These are phyloP conservation scores for Sapria himalayana DNA, from an alignment of 345 rosid genomes.

Conservation along the genomic window DNA sequence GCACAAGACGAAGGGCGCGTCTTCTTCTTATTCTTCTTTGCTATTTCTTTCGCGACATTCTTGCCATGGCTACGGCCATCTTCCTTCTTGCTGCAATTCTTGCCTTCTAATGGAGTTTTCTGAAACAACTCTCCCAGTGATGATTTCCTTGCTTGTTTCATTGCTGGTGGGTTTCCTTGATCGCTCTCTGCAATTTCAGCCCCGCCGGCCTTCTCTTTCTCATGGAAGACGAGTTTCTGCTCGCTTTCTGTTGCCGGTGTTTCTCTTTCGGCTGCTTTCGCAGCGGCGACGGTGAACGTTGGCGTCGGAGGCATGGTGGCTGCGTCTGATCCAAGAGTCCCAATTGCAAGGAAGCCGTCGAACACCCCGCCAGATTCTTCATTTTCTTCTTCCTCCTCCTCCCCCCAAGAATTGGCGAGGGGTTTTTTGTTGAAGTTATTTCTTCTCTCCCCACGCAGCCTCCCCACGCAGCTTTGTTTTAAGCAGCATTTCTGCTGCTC, in stretches of 20 bases:
- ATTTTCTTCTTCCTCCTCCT: constrained; percentile 22
- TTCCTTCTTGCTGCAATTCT: constrained; percentile 30
- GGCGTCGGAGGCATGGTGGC: constrained; percentile 39
- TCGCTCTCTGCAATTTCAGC: constrained; percentile 46
- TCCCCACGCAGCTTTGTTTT: constrained; percentile 23
- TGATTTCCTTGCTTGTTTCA: constrained; percentile 47
- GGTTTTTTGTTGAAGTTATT: constrained; percentile 28
- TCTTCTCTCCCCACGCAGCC: constrained; percentile 17
- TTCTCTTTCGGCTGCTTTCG: constrained; percentile 43
- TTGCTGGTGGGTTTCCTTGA: too few species aligned
- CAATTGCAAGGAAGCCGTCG: constrained; percentile 69
- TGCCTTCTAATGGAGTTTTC: constrained; percentile 38
- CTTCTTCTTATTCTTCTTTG: constrained; percentile 41
- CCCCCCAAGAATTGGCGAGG: constrained; percentile 26
- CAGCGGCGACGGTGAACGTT: constrained; percentile 37
- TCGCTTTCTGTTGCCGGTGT: constrained; percentile 54
- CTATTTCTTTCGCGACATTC: constrained; percentile 34
- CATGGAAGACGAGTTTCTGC: constrained; percentile 46
- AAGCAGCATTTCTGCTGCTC: constrained; percentile 33
- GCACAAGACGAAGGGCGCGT: constrained; percentile 29
- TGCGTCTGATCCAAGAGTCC: constrained; percentile 49
- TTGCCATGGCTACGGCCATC: too few species aligned
- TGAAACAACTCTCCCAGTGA: constrained; percentile 70
- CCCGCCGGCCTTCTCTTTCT: constrained; percentile 48
- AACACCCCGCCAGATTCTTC: constrained; percentile 32